Base-by-base conservation (phyloP, 2,329 filamentous ascomycete genomes). In the Talaromyces funiculosus region DNA sequence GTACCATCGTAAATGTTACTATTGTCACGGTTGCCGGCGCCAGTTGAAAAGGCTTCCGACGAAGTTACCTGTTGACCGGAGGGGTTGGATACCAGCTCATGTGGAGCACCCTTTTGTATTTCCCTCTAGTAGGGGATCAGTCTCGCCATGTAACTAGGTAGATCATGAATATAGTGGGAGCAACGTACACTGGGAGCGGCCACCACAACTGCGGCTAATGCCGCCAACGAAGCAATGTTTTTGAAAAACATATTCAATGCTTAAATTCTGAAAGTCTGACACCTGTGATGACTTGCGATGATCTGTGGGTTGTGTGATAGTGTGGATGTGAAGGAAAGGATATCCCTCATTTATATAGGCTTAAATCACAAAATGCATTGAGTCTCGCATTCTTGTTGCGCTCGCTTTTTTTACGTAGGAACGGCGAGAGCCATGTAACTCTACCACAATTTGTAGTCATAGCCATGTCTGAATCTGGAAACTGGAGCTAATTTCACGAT, bases 1-100 rank as follows among this genome's bases (percentile, higher is more conserved):
- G 59, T 57, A n/a, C 59, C 59, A 5, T 57, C 53, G 43, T 61
- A 61, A n/a, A 57, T 57, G 22, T 61, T 57, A 43, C 10, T 10
- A 20, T 57, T 61, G 35, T 61, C 9, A 20, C 18, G 12, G n/a
- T 61, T 61, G 8, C 59, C 59, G 8, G 59, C 53, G 24, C 54
- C 59, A 38, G 35, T 43, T 5, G 53, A 29, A 18, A 61, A 61
- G 14, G 59, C 59, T n/a, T 40, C 53, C 18, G 53, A 61, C 8
- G 59, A 61, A 35, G 53, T 61, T 16, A 61, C 59, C 31, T 57
- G 26, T 37, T 61, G 59, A 31, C 59, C 45, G 9, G 53, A 57
- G 20, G 53, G 59, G 38, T 61, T 16, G 37, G 53, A 57, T 18
- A 61, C 45, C 4, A 61, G 26, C 20, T 47, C 37, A 33, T 61